These are phyloP conservation scores for Plectosphaerella plurivora DNA, from an alignment of 2,329 filamentous ascomycete genomes.

Conservation along the genomic window DNA sequence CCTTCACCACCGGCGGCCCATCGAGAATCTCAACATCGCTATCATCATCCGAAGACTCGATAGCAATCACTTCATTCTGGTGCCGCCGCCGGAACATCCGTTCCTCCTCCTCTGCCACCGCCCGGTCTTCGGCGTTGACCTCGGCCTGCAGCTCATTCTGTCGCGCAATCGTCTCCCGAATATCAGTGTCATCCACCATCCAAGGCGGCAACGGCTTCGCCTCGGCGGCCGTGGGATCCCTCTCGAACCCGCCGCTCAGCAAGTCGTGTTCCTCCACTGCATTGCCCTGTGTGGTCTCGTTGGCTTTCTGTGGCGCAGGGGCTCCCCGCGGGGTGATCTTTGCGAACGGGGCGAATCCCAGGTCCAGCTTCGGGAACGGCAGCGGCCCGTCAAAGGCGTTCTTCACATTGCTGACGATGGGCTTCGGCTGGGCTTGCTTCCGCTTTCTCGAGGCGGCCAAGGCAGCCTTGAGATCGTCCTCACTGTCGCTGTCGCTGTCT, in stretches of 20 bases:
- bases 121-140: constrained; percentile 60
- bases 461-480: constrained; percentile 75
- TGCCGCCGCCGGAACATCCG: constrained; percentile 36
- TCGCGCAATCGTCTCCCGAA: constrained; percentile 58
- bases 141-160: constrained; percentile 52
- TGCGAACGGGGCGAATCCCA: constrained; percentile 55
- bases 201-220: constrained; percentile 70
- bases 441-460: constrained; percentile 66
- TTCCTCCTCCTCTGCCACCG: constrained; percentile 52
- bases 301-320: not conserved
- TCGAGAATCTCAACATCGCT: constrained; percentile 57
- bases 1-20: constrained; percentile 27
- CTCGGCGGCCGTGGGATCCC: constrained; percentile 35
- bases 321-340: not conserved
- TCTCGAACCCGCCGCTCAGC: constrained; percentile 63
- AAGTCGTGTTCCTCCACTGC: constrained; percentile 33
- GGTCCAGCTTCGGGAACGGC: constrained; percentile 83
- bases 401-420: constrained; percentile 46
- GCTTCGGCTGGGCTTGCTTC: constrained; percentile 39
- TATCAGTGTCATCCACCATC: constrained; percentile 62
- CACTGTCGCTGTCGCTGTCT: constrained; percentile 61
- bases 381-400: constrained; percentile 73
- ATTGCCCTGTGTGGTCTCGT: not conserved
- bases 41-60: constrained; percentile 57
- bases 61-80: constrained; percentile 51